phyloP scores from a whole-genome alignment of 768 basidiomycete species.

The Nidularia pulvinata region DNA sequence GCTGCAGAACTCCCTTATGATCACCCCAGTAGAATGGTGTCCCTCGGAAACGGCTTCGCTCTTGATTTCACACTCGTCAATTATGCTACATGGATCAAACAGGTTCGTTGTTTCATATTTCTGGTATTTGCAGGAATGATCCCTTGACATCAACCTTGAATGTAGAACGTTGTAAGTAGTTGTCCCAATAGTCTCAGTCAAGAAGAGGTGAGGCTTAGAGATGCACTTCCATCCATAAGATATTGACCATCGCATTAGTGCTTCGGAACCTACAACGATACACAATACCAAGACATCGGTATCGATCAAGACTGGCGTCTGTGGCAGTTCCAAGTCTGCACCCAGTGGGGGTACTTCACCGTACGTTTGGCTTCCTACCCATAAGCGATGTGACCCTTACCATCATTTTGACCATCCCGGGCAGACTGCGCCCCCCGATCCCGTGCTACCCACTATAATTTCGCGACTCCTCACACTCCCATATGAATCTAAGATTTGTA shows the following conservation, averaged over 20 bases:
- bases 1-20: conserved; percentile 41
- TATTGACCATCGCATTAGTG: conserved; percentile 46
- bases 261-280: conserved; percentile 81
- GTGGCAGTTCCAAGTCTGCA: conserved; percentile 93
- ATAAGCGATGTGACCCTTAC: neutral
- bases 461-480: conserved; percentile 63
- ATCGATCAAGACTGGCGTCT: conserved; percentile 79
- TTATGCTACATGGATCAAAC: conserved; percentile 76
- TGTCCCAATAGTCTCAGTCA: conserved; percentile 50
- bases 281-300: conserved; percentile 58
- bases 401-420: neutral
- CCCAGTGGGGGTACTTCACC: conserved; percentile 94
- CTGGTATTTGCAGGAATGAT: too few relatives aligned
- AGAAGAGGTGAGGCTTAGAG: conserved; percentile 41
- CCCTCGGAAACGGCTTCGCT: conserved; percentile 40
- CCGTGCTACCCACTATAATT: conserved; percentile 70
- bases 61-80: conserved; percentile 65
- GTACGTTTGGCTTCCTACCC: conserved; percentile 32
- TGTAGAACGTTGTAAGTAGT: conserved; percentile 51
- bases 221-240: too few relatives aligned
- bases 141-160: too few relatives aligned
- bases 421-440: conserved; percentile 76
- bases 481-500: conserved; percentile 35
- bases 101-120: too few relatives aligned
- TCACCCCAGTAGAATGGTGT: conserved; percentile 45